Conservation (phyloP, 257 asterid species). For the Scutellaria baicalensis region DNA sequence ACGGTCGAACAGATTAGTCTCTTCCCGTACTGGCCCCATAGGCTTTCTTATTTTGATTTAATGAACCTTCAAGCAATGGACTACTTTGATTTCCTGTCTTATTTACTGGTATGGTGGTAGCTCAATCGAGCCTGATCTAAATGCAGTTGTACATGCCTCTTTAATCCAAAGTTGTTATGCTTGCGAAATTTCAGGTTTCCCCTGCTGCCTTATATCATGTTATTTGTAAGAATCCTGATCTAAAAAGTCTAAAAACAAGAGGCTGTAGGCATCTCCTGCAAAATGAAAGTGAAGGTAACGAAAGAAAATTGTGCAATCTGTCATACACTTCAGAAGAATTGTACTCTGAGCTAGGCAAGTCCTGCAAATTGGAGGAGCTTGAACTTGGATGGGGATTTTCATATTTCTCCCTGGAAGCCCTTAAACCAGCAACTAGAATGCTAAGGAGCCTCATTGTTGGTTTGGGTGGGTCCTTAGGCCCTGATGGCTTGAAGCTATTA, state of each 20-base stretch:
- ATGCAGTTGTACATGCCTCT: not conserved
- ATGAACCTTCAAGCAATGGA: not conserved
- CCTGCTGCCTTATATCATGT: conserved; percentile 47
- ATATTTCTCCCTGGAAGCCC: conserved; percentile 42
- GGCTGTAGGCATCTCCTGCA: conserved; percentile 55
- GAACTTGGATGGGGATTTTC: conserved; percentile 93
- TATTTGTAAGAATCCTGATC: conserved; percentile 43
- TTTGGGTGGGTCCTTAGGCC: conserved; percentile 80
- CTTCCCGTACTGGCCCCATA: too few relatives aligned
- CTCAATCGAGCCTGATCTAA: not conserved
- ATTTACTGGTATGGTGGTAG: not conserved
- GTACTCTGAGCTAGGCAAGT: conserved; percentile 45
- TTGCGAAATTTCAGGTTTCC: conserved; percentile 53
- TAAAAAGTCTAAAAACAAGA: conserved; percentile 59
- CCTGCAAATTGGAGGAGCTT: conserved; percentile 63
- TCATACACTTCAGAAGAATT: conserved; percentile 28
- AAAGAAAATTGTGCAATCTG: conserved; percentile 15
- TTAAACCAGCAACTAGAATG: conserved; percentile 57
- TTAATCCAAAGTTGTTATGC: conserved; percentile 3
- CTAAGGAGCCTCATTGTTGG: conserved; percentile 55
- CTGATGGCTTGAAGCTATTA: conserved; percentile 59
- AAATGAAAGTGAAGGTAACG: conserved; percentile 25
- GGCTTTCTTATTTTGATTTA: not conserved
- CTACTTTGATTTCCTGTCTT: conserved; percentile 5
- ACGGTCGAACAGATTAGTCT: too few relatives aligned